A percentile compares a stretch with the other conserved stretches of the same genome.
These are phyloP conservation scores for Penicillium sclerotigenum DNA, from an alignment of 2,329 filamentous ascomycete genomes.

Conservation along the genomic window DNA sequence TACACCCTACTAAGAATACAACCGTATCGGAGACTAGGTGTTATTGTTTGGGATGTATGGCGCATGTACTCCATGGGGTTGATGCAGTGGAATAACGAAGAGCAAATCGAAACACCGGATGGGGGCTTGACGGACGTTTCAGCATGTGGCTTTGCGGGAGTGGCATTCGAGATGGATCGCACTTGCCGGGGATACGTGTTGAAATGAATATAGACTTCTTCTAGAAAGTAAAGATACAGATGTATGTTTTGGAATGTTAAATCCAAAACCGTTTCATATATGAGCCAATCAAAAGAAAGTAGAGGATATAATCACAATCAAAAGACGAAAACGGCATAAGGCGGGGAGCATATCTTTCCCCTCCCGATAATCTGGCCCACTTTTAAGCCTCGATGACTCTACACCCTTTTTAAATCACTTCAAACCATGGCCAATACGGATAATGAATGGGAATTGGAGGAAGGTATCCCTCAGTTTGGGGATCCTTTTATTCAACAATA, in stretches of 20 bases:
- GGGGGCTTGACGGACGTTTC: not conserved
- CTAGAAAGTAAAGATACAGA: too few species aligned
- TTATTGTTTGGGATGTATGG: not conserved
- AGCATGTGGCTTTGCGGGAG: not conserved
- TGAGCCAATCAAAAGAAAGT: not conserved
- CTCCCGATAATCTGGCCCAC: not conserved
- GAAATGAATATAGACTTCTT: too few species aligned
- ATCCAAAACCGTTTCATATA: not conserved
- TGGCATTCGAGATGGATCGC: too few species aligned
- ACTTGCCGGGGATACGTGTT: too few species aligned
- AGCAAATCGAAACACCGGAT: not conserved
- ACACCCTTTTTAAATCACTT: not conserved
- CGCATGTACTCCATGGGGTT: not conserved
- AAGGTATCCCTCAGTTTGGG: constrained; percentile 47
- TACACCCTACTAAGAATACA: not conserved
- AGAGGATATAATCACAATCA: not conserved
- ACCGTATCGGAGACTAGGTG: not conserved
- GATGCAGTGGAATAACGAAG: not conserved
- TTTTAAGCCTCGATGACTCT: not conserved
- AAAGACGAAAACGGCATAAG: constrained; percentile 1
- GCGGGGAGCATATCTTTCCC: constrained; percentile 1
- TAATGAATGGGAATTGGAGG: constrained; percentile 38
- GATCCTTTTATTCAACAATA: constrained; percentile 84
- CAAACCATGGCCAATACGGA: constrained; percentile 15
- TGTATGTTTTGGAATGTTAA: too few species aligned